Conservation (phyloP, 192 early-diverging fungal genomes). For the Rhizophagus prolifer region DNA sequence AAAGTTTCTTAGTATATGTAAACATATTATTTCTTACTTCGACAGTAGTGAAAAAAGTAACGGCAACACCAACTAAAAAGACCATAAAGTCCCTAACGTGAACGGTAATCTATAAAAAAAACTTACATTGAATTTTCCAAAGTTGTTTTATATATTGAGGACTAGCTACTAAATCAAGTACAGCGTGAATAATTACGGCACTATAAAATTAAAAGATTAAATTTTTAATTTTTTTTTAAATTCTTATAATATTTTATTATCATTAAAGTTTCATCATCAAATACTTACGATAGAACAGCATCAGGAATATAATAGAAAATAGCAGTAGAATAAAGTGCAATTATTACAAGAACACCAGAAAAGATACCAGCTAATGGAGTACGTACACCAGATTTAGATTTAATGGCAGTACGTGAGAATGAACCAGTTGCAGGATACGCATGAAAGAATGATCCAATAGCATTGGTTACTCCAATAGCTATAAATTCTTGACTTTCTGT, state of each 20-base stretch:
- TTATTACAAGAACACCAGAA: conserved; percentile 75
- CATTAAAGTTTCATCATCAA: background rate
- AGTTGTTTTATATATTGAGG: conserved; percentile 59
- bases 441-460: conserved; percentile 82
- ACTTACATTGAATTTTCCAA: conserved; percentile 58
- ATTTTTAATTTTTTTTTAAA: background rate
- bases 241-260: no score
- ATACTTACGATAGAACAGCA: conserved; percentile 59
- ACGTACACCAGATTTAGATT: conserved; percentile 82
- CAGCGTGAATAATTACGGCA: conserved; percentile 86
- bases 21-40: no score
- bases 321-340: conserved; percentile 82
- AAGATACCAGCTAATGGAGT: conserved; percentile 79
- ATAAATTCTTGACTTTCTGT: conserved; percentile 85
- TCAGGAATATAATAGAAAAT: conserved; percentile 85
- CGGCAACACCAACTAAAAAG: conserved; percentile 50
- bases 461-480: conserved; percentile 86
- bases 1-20: no score
- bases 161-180: conserved; percentile 72
- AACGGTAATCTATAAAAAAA: no score
- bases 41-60: conserved; percentile 61
- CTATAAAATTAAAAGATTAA: background rate
- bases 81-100: conserved; percentile 58
- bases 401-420: conserved; percentile 92
- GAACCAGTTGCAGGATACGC: conserved; percentile 90